Percentiles rank a stretch among this genome's conserved stretches.
Conservation (phyloP, 106 monocot genomes). For the Narthecium ossifragum region DNA sequence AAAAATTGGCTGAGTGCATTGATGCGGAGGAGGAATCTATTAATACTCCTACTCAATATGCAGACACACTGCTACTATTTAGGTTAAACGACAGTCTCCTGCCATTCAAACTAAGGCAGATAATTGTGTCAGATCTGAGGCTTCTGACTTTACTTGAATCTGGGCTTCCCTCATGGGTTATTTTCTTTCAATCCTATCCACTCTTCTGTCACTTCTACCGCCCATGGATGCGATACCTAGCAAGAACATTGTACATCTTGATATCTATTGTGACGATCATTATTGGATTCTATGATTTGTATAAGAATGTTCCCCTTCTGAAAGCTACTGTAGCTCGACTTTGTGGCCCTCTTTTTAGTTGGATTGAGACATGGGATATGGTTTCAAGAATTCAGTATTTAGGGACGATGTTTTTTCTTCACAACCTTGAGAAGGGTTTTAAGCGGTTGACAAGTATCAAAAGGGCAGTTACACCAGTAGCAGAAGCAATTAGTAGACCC, state of each 20-base stretch:
- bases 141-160: conserved; percentile 62
- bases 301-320: conserved; percentile 66
- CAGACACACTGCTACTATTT: conserved; percentile 35
- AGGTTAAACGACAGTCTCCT: conserved; percentile 41
- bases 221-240: conserved; percentile 64
- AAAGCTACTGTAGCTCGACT: conserved; percentile 47
- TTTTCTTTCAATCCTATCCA: conserved; percentile 78
- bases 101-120: conserved; percentile 45
- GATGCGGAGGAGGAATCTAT: conserved; percentile 6
- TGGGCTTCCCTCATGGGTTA: conserved; percentile 74
- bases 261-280: conserved; percentile 52
- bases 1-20: not conserved
- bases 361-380: conserved; percentile 76
- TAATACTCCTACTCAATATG: conserved; percentile 22
- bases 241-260: conserved; percentile 40
- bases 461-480: conserved; percentile 9
- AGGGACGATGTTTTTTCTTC: conserved; percentile 67
- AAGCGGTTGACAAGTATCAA: conserved; percentile 29
- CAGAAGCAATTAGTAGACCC: conserved; percentile 19
- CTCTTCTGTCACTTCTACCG: conserved; percentile 56
- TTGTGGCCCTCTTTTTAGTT: conserved; percentile 51
- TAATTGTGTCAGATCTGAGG: conserved; percentile 49
- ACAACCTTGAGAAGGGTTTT: conserved; percentile 41
- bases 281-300: conserved; percentile 76
- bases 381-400: conserved; percentile 56